Conservation (phyloP, 2,329 filamentous ascomycete species). For the Nemania sp. region DNA sequence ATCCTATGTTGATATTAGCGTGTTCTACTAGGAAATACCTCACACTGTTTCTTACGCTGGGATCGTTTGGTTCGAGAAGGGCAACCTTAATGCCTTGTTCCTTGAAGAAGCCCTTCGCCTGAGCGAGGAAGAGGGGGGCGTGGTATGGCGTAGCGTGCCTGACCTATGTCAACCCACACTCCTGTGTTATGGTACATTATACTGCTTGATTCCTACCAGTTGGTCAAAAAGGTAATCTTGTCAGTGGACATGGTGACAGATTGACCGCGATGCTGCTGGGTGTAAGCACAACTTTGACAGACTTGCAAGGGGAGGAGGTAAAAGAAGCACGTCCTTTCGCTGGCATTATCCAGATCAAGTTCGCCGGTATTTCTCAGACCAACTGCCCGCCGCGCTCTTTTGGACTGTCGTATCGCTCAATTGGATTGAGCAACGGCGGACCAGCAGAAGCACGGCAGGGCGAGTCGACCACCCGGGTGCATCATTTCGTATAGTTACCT, state of each 20-base stretch:
- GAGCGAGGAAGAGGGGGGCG: conserved; percentile 80
- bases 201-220: conserved; percentile 70
- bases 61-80: conserved; percentile 81
- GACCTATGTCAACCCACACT: conserved; percentile 40
- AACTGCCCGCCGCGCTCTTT: conserved; percentile 22
- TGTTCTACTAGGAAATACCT: background rate
- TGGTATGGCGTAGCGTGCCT: conserved; percentile 88
- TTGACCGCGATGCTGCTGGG: conserved; percentile 57
- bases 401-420: conserved; percentile 12
- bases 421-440: conserved; percentile 18
- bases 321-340: conserved; percentile 88
- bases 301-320: conserved; percentile 54
- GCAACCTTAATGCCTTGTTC: conserved; percentile 83
- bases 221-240: conserved; percentile 87
- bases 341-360: conserved; percentile 91
- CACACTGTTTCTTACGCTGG: conserved; percentile 65
- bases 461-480: conserved; percentile 37
- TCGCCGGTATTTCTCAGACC: conserved; percentile 53
- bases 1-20: conserved; percentile 62
- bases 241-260: conserved; percentile 77
- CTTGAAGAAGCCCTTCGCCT: conserved; percentile 79
- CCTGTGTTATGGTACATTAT: conserved; percentile 11
- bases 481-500: conserved; percentile 38
- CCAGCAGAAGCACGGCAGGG: conserved; percentile 24
- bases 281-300: conserved; percentile 58